Percentiles rank a stretch among this genome's conserved stretches.
Conservation (phyloP, 2,329 filamentous ascomycete genomes). For the Cercospora berteroae region DNA sequence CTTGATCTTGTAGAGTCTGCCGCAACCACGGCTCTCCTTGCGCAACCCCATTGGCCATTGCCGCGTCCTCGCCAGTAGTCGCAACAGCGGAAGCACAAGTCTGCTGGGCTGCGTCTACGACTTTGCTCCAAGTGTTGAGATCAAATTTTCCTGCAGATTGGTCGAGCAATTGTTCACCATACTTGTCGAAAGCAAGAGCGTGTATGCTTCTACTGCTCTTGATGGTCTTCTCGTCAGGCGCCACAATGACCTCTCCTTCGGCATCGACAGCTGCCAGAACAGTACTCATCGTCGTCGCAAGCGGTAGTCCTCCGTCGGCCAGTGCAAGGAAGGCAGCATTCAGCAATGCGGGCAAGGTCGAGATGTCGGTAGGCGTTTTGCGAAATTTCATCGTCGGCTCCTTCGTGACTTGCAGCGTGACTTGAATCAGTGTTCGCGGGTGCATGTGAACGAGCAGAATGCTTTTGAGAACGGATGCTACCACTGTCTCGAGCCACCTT, state of each 20-base stretch:
- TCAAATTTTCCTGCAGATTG: constrained; percentile 82
- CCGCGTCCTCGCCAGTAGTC: constrained; percentile 38
- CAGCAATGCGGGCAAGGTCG: constrained; percentile 75
- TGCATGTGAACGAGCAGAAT: constrained; percentile 73
- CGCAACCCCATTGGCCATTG: constrained; percentile 40
- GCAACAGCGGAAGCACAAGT: constrained; percentile 58
- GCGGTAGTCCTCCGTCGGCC: constrained; percentile 76
- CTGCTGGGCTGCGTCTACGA: constrained; percentile 62
- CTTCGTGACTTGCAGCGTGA: constrained; percentile 68
- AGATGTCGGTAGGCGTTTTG: constrained; percentile 60
- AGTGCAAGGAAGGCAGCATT: constrained; percentile 77
- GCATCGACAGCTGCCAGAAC: constrained; percentile 60
- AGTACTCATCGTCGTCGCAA: constrained; percentile 69
- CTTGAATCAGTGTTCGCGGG: constrained; percentile 73
- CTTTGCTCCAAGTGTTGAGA: constrained; percentile 70
- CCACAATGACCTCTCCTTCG: constrained; percentile 40
- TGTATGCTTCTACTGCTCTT: constrained; percentile 69
- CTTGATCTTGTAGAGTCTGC: constrained; percentile 42
- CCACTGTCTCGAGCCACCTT: constrained; percentile 74
- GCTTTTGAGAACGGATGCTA: constrained; percentile 70
- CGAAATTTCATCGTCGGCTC: constrained; percentile 56
- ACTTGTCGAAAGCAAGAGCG: constrained; percentile 77
- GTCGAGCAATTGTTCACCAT: constrained; percentile 68
- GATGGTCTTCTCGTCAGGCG: constrained; percentile 64
- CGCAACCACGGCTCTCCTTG: constrained; percentile 42